Conservation (phyloP, 352 stramenopile genomes). For the Globisporangium apiculatum region DNA sequence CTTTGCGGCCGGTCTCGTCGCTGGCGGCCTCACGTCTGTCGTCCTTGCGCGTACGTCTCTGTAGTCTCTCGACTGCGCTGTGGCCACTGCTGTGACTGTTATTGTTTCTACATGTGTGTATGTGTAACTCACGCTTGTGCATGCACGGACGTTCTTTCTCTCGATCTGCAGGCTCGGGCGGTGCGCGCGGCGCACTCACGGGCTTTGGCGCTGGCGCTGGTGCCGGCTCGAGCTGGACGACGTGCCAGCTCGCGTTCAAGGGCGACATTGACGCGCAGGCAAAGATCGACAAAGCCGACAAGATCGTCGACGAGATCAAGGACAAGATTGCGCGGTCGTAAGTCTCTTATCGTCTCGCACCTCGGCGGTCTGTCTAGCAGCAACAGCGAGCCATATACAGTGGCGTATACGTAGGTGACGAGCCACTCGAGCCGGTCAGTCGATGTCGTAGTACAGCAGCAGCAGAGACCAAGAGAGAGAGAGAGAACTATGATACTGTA, state of each 20-base stretch:
- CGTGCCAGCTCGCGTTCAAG: constrained; percentile 77
- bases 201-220: constrained; percentile 64
- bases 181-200: constrained; percentile 53
- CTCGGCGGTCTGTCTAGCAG: too few species aligned
- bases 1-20: constrained; percentile 76
- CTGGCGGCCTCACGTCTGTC: constrained; percentile 73
- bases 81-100: not conserved
- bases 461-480: constrained; percentile 5
- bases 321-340: constrained; percentile 33
- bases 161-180: constrained; percentile 39
- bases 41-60: constrained; percentile 69
- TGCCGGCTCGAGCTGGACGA: constrained; percentile 79
- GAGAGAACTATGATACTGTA: constrained; percentile 40
- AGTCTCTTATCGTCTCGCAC: not conserved
- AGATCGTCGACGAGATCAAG: constrained; percentile 70
- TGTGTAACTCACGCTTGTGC: not conserved
- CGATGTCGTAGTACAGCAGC: not conserved
- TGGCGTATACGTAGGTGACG: too few species aligned
- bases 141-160: not conserved
- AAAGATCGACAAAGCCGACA: constrained; percentile 67
- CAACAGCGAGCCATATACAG: too few species aligned
- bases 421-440: too few species aligned
- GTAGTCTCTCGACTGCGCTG: not conserved
- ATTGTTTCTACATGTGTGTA: not conserved
- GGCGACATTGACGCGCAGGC: constrained; percentile 57